These are phyloP conservation scores for Saccharomycopsis amapae DNA, from an alignment of 805 yeast genomes.

Conservation along the genomic window DNA sequence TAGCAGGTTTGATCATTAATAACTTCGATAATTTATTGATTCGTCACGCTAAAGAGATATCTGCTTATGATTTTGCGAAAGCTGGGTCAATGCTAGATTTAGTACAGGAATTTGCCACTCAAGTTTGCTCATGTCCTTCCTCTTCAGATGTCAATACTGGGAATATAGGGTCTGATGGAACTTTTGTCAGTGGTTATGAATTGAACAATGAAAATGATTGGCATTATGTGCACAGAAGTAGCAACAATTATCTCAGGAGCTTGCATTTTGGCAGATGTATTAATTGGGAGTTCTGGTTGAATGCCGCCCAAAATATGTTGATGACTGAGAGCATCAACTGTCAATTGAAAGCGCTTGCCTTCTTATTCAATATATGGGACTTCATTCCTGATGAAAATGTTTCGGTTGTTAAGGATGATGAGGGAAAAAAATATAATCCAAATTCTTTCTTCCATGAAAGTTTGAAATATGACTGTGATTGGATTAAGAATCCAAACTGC, in stretches of 20 bases:
- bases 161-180: slow-evolving; percentile 34
- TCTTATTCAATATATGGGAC: slow-evolving; percentile 71
- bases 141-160: slow-evolving; percentile 32
- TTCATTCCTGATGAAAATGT: slow-evolving; percentile 39
- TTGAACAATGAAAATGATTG: not conserved
- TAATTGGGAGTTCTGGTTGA: slow-evolving; percentile 76
- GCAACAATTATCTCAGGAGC: slow-evolving; percentile 2
- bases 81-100: slow-evolving; percentile 36
- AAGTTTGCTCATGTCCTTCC: slow-evolving; percentile 28
- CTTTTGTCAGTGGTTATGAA: slow-evolving; percentile 17
- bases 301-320: slow-evolving; percentile 52
- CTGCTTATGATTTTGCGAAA: slow-evolving; percentile 34
- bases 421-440: not conserved
- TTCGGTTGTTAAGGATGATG: not conserved
- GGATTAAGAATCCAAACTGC: slow-evolving; percentile 36
- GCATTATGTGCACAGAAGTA: not conserved
- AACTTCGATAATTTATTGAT: slow-evolving; percentile 32
- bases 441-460: not conserved
- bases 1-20: slow-evolving; percentile 21
- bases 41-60: slow-evolving; percentile 31
- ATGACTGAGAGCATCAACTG: slow-evolving; percentile 53
- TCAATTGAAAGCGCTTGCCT: slow-evolving; percentile 56
- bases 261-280: slow-evolving; percentile 26
- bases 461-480: slow-evolving; percentile 22
- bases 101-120: slow-evolving; percentile 30